Evolutionary conservation across 345 rosid genomes (phyloP), one percentile per base, ranked within the genome.

Genomic region (Gossypioides kirkii): DNA sequence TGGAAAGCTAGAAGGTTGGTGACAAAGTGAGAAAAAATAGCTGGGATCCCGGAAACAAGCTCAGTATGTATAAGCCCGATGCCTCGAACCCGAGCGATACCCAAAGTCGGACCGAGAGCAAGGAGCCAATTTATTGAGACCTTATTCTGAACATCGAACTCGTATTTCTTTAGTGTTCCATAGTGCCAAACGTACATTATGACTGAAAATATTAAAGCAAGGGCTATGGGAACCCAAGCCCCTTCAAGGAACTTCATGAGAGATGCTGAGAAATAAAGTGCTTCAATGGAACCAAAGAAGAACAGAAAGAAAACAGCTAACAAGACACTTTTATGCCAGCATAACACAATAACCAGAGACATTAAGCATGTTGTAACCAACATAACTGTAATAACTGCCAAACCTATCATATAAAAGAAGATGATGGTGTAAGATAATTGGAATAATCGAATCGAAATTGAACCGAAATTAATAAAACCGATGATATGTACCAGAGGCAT

Each of bases 1-100:
- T 95, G 99, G 72, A 95, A 92, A 20, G 99, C 99, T 0, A 98
- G 99, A 14, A 95, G 97, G 83, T 95, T 95, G 43, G 99, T 91
- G 64, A 95, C 91, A 17, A 95, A 95, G 85, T 95, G 99, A 73
- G 97, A 92, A 84, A 95, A 95, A 55, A 92, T 89, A 1, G 96
- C 96, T 0, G 99, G 99, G 76, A 95, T 87, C 68, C 99, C 99
- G 0, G 97, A 86, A 74, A 95, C 98, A 17, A 95, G 93, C 80
- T 95, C 97, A 1, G 97, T 95, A 74, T 89, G 88, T 75, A 95
- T 85, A 79, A 95, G 86, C 72, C 99, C 99, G 7, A 95, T 89
- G 4, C 99, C 99, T 2, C 80, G 87, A 13, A 95, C 97, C 18
- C 97, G 83, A 56, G 88, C 97, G n/a, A 92, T 86, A 9, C 99